Conservation (phyloP, 2,329 filamentous ascomycete species). For the Exophiala sp. region DNA sequence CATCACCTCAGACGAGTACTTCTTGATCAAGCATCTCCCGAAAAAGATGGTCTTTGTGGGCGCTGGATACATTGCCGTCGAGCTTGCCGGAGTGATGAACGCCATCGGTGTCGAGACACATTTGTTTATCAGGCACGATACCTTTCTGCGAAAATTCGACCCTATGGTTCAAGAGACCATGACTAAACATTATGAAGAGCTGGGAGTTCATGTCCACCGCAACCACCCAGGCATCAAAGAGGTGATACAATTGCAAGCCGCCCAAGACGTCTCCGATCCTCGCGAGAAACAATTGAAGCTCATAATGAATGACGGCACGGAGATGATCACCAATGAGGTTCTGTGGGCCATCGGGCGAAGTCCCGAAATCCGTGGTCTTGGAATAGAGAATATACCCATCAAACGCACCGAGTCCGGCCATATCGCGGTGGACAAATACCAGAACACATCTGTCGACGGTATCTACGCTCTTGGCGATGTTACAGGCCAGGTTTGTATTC, state of each 20-base stretch:
- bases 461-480: slow-evolving; percentile 49
- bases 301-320: slow-evolving; percentile 39
- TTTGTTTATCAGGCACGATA: slow-evolving; percentile 46
- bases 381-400: slow-evolving; percentile 40
- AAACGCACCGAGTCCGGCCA: slow-evolving; percentile 38
- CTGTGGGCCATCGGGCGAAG: slow-evolving; percentile 47
- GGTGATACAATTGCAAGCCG: slow-evolving; percentile 38
- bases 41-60: slow-evolving; percentile 48
- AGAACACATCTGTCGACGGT: slow-evolving; percentile 45
- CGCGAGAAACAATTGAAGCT: slow-evolving; percentile 44
- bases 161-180: slow-evolving; percentile 49
- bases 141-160: slow-evolving; percentile 48
- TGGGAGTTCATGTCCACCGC: slow-evolving; percentile 45
- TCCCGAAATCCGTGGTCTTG: slow-evolving; percentile 42
- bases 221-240: slow-evolving; percentile 45
- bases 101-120: slow-evolving; percentile 47
- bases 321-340: slow-evolving; percentile 45
- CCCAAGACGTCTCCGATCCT: slow-evolving; percentile 40
- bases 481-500: slow-evolving; percentile 37
- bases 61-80: slow-evolving; percentile 48
- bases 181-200: slow-evolving; percentile 47
- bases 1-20: slow-evolving; percentile 49
- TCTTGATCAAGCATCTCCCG: slow-evolving; percentile 46
- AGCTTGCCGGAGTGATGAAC: slow-evolving; percentile 47
- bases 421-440: slow-evolving; percentile 46